Evolutionary conservation across 495 filamentous ascomycete genomes (phyloP).

Genomic region (Parmelia sp.): DNA sequence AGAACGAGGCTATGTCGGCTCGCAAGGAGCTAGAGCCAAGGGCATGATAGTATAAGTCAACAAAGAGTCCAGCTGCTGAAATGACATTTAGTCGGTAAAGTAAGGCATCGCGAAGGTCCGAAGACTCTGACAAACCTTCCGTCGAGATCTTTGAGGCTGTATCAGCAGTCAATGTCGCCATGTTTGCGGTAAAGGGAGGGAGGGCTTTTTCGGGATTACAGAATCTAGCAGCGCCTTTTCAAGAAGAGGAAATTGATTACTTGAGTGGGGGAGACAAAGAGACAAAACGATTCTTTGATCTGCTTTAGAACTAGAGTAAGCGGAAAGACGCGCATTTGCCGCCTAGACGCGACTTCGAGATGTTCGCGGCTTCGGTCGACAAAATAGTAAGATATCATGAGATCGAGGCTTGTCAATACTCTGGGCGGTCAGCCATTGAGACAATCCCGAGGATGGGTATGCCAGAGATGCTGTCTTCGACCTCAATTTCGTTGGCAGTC

Average conservation of each 20-base stretch:
- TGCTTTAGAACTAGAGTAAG: neutral
- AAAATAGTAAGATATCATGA: slow-evolving; percentile 4
- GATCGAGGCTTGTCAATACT: slow-evolving; percentile 9
- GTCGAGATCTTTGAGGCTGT: slow-evolving; percentile 43
- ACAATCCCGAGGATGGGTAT: slow-evolving; percentile 15
- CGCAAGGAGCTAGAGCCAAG: slow-evolving; percentile 50
- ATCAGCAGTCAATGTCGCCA: slow-evolving; percentile 41
- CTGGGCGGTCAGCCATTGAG: neutral
- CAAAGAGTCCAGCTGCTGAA: slow-evolving; percentile 46
- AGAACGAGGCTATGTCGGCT: slow-evolving; percentile 50
- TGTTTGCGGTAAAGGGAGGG: slow-evolving; percentile 17
- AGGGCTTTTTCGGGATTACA: neutral
- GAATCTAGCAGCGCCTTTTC: neutral
- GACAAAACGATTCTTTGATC: neutral
- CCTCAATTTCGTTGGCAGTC: slow-evolving; percentile 13
- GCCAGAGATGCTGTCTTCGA: slow-evolving; percentile 9
- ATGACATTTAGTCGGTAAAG: slow-evolving; percentile 6
- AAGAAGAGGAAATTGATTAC: neutral
- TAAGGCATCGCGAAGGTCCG: neutral
- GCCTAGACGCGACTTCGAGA: slow-evolving; percentile 10
- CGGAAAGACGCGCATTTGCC: slow-evolving; percentile 5
- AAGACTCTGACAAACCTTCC: slow-evolving; percentile 35
- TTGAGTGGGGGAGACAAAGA: neutral
- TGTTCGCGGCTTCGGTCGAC: neutral
- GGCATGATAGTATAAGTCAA: slow-evolving; percentile 48